These are phyloP conservation scores for Themeda triandra DNA, from an alignment of 176 grass and related monocot species.

Conservation along the genomic window DNA sequence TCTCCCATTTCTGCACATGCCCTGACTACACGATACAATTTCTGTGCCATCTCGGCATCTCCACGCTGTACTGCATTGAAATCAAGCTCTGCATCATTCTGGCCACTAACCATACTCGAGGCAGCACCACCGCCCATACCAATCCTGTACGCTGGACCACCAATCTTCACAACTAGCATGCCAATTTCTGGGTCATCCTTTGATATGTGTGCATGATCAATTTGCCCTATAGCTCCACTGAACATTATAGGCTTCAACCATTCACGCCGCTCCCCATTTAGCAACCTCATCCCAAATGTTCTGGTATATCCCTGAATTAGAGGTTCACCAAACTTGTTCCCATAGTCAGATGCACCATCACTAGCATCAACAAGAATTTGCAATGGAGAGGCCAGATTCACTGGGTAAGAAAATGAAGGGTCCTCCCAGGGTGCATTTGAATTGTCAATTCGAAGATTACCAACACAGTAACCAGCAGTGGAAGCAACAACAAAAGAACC, in stretches of 20 bases:
- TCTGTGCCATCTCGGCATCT: constrained; percentile 97
- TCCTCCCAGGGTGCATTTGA: constrained; percentile 89
- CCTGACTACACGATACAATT: constrained; percentile 82
- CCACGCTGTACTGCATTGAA: constrained; percentile 93
- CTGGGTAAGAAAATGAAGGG: constrained; percentile 68
- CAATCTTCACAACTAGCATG: constrained; percentile 97
- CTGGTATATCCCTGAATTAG: constrained; percentile 87
- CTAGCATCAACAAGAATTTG: constrained; percentile 86
- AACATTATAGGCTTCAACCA: constrained; percentile 99
- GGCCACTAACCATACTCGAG: constrained; percentile 93
- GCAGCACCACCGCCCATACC: constrained; percentile 97
- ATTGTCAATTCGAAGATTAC: constrained; percentile 62
- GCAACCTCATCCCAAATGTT: constrained; percentile 78
- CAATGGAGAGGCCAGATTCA: constrained; percentile 70
- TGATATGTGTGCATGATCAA: constrained; percentile 77
- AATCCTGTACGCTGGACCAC: constrained; percentile 90
- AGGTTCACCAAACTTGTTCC: constrained; percentile 95
- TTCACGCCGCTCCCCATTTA: constrained; percentile 72
- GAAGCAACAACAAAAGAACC: constrained; percentile 89
- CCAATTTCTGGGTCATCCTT: constrained; percentile 81
- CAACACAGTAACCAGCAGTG: constrained; percentile 78
- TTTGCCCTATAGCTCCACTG: constrained; percentile 85
- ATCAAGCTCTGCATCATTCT: constrained; percentile 93
- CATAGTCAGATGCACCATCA: constrained; percentile 91
- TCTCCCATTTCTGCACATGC: constrained; percentile 93